phyloP scores from a whole-genome alignment of 2,329 filamentous ascomycete genomes.

The Penicillium capsulatum region DNA sequence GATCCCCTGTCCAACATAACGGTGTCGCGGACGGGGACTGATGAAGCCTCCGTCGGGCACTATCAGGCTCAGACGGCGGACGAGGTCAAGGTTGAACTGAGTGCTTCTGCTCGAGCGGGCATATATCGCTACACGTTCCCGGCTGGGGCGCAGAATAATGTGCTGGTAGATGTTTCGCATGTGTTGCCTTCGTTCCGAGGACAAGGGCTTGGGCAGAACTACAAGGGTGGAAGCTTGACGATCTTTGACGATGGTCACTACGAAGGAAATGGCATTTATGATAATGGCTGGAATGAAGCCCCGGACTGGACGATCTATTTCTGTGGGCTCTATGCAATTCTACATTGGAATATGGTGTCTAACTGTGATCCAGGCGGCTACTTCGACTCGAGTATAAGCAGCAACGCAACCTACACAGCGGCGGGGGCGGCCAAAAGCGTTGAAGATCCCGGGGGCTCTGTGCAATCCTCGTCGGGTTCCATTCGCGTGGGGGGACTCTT shows the following conservation, averaged over 20 bases:
- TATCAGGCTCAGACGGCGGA: constrained; percentile 56
- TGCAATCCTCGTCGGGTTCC: constrained; percentile 44
- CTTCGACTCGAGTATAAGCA: constrained; percentile 46
- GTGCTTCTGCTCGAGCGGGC: constrained; percentile 49
- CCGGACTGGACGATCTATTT: constrained; percentile 47
- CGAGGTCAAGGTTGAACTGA: constrained; percentile 55
- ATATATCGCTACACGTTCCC: constrained; percentile 61
- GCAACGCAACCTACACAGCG: constrained; percentile 28
- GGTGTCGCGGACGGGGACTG: constrained; percentile 50
- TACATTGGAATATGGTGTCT: not conserved
- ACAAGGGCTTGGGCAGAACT: constrained; percentile 58
- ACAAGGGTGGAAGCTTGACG: constrained; percentile 56
- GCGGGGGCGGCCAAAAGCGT: constrained; percentile 27
- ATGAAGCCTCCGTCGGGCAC: constrained; percentile 57
- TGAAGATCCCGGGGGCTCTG: constrained; percentile 26
- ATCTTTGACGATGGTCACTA: constrained; percentile 53
- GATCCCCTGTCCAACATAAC: constrained; percentile 56
- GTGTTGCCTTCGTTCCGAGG: constrained; percentile 60
- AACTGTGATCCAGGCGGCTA: constrained; percentile 52
- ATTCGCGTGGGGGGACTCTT: constrained; percentile 47
- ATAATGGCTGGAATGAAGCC: constrained; percentile 64
- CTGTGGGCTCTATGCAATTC: constrained; percentile 20
- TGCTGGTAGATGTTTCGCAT: constrained; percentile 64
- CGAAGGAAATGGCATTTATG: constrained; percentile 58
- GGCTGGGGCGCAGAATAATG: constrained; percentile 32